These are phyloP conservation scores for Phytopythium sindhum DNA, from an alignment of 352 stramenopile genomes.

Conservation along the genomic window DNA sequence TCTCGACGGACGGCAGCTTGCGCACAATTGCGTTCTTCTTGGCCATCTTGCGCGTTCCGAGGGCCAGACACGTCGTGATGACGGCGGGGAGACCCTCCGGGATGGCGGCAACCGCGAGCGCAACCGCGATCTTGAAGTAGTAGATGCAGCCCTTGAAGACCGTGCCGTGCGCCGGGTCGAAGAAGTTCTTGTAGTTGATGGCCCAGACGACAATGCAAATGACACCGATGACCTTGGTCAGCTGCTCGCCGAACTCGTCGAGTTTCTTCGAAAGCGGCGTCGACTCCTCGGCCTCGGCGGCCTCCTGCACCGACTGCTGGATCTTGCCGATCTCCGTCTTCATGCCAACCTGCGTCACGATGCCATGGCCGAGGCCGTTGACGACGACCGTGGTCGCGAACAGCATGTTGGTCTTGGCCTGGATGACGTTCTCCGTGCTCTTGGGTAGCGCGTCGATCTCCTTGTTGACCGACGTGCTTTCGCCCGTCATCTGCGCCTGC, in stretches of 20 bases:
- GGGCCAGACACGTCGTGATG: conserved; percentile 96
- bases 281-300: conserved; percentile 91
- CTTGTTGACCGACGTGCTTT: conserved; percentile 94
- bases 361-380: conserved; percentile 89
- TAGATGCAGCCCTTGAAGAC: conserved; percentile 97
- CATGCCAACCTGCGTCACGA: conserved; percentile 97
- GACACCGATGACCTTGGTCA: conserved; percentile 96
- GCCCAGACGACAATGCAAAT: conserved; percentile 97
- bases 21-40: conserved; percentile 98
- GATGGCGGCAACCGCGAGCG: conserved; percentile 97
- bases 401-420: conserved; percentile 95
- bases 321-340: conserved; percentile 99
- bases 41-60: conserved; percentile 96
- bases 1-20: conserved; percentile 97
- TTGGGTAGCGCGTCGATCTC: conserved; percentile 71
- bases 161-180: conserved; percentile 81
- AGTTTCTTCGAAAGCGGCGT: conserved; percentile 98
- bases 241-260: conserved; percentile 96
- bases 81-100: conserved; percentile 98
- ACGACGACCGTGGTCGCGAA: conserved; percentile 98
- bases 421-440: conserved; percentile 77
- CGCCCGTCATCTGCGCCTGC: conserved; percentile 96
- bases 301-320: conserved; percentile 89
- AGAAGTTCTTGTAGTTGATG: conserved; percentile 98
- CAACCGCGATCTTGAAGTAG: conserved; percentile 99